Conservation (phyloP, 176 grass and related monocot species). For the Bothriochloa decipiens region DNA sequence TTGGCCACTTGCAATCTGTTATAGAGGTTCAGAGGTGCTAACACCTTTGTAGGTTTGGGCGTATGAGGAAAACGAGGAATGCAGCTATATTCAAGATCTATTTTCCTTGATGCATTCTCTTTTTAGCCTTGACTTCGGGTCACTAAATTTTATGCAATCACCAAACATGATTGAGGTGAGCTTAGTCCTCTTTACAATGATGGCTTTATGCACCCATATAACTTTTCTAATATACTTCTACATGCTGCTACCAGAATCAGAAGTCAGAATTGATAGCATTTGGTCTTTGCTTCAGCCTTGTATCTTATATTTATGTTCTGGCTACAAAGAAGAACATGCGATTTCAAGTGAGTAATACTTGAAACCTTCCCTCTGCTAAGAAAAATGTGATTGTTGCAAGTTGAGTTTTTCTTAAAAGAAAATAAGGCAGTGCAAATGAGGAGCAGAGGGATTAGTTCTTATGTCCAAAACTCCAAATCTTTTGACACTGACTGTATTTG, state of each 20-base stretch:
- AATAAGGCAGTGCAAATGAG: not conserved
- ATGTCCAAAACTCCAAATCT: not conserved
- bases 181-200: constrained; percentile 24
- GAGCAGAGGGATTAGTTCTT: not conserved
- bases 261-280: constrained; percentile 70
- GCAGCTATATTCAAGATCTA: constrained; percentile 78
- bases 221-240: constrained; percentile 56
- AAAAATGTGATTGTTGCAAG: not conserved
- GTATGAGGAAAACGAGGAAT: constrained; percentile 90
- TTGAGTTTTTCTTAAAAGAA: not conserved
- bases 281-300: constrained; percentile 80
- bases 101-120: constrained; percentile 76
- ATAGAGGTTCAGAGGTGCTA: constrained; percentile 20
- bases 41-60: constrained; percentile 75
- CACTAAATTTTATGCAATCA: constrained; percentile 66
- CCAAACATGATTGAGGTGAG: constrained; percentile 79
- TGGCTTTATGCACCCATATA: constrained; percentile 6
- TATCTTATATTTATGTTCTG: constrained; percentile 82
- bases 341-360: constrained; percentile 64
- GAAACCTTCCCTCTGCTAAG: not conserved
- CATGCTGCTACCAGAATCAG: constrained; percentile 62
- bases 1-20: constrained; percentile 20
- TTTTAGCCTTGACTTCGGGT: constrained; percentile 63
- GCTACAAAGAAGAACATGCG: constrained; percentile 74
- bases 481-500: not conserved